Conservation (phyloP, 2,329 filamentous ascomycete species). For the Magnaporthiopsis rhizophila region DNA sequence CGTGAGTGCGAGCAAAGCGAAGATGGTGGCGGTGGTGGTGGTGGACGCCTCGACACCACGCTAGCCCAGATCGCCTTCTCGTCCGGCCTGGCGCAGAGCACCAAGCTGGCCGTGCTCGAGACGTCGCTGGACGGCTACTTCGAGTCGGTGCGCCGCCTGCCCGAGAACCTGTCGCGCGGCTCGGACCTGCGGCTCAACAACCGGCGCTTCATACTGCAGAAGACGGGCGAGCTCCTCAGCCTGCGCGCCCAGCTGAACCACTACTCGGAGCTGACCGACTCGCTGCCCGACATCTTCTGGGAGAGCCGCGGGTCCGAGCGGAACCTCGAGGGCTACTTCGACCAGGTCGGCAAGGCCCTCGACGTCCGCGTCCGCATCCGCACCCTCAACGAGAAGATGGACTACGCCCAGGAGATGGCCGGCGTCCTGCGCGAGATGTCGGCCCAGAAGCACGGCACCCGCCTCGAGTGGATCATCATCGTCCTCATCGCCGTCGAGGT, state of each 20-base stretch:
- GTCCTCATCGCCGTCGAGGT: slow-evolving; percentile 89
- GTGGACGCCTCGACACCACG: slow-evolving; percentile 48
- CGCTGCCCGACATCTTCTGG: slow-evolving; percentile 94
- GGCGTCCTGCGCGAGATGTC: slow-evolving; percentile 79
- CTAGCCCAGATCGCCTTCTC: slow-evolving; percentile 95
- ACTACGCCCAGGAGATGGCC: slow-evolving; percentile 94
- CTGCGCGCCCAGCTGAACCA: slow-evolving; percentile 90
- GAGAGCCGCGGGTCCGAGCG: slow-evolving; percentile 66
- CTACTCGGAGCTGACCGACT: slow-evolving; percentile 93
- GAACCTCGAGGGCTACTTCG: slow-evolving; percentile 88
- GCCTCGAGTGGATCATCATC: slow-evolving; percentile 95
- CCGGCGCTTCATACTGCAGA: slow-evolving; percentile 77
- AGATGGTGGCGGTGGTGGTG: slow-evolving; percentile 16
- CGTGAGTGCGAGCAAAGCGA: slow-evolving; percentile 27
- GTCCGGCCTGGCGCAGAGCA: slow-evolving; percentile 83
- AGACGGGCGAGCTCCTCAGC: slow-evolving; percentile 85
- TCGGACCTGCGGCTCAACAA: slow-evolving; percentile 36
- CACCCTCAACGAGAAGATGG: slow-evolving; percentile 92
- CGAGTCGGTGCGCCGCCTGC: slow-evolving; percentile 75
- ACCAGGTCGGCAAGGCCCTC: slow-evolving; percentile 80
- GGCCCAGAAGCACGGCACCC: slow-evolving; percentile 80
- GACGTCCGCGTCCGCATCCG: slow-evolving; percentile 90
- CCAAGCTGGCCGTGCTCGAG: slow-evolving; percentile 89
- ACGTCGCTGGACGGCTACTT: slow-evolving; percentile 77
- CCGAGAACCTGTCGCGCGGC: slow-evolving; percentile 65